These are phyloP conservation scores for Fagus crenata DNA, from an alignment of 306 rosid species.

Conservation along the genomic window DNA sequence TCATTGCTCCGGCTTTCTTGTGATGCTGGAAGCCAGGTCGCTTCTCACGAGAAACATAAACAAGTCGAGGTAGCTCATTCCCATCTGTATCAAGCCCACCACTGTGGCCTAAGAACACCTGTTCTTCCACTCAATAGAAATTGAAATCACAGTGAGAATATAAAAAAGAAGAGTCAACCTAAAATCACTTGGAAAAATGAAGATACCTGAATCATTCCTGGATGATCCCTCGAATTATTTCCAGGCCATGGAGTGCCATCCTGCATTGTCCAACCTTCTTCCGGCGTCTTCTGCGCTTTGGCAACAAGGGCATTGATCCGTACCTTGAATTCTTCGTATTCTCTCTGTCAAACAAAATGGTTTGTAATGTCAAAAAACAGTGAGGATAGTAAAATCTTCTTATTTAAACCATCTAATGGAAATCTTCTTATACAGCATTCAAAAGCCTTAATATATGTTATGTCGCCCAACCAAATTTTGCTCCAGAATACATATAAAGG, in stretches of 20 bases:
- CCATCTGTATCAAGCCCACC: constrained; percentile 99
- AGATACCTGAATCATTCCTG: constrained; percentile 98
- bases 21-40: constrained; percentile 99
- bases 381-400: neutral
- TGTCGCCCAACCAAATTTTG: neutral
- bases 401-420: neutral
- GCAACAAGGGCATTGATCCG: constrained; percentile 89
- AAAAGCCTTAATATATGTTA: neutral
- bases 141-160: constrained; percentile 23
- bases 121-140: constrained; percentile 31
- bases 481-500: neutral
- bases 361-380: constrained; percentile 1
- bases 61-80: constrained; percentile 98
- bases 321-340: constrained; percentile 95
- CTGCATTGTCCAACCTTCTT: constrained; percentile 99
- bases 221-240: constrained; percentile 98
- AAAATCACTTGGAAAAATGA: constrained; percentile 14
- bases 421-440: neutral
- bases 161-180: neutral
- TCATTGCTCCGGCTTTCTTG: constrained; percentile 99
- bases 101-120: constrained; percentile 98
- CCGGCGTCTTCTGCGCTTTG: constrained; percentile 97
- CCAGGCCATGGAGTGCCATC: constrained; percentile 99
- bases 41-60: constrained; percentile 99
- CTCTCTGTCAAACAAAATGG: constrained; percentile 64